Base-by-base conservation (phyloP, 2,329 filamentous ascomycete species). In the Raffaelea deltoideospora region DNA sequence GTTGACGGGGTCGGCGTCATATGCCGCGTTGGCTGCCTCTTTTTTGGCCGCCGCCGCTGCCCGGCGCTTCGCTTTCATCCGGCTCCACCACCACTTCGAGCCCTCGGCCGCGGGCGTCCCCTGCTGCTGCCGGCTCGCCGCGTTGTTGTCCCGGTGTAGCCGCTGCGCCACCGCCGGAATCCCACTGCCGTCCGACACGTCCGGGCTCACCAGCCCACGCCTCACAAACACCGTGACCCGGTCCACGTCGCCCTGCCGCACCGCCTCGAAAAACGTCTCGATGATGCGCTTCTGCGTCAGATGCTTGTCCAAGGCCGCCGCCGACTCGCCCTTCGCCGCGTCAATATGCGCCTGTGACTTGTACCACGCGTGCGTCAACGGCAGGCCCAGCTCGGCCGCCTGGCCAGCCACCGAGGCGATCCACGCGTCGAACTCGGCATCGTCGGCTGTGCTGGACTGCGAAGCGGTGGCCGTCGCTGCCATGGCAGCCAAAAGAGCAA, bases 121-220 rank as follows among this genome's bases (percentile, higher is more conserved):
- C n/a, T n/a, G n/a, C n/a, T n/a, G n/a, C n/a, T n/a, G n/a, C n/a
- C n/a, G n/a, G n/a, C n/a, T n/a, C n/a, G n/a, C n/a, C n/a, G n/a
- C n/a, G n/a, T n/a, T n/a, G n/a, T n/a, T n/a, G n/a, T n/a, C n/a
- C n/a, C n/a, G n/a, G n/a, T n/a, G n/a, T n/a, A n/a, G n/a, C n/a
- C n/a, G n/a, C n/a, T n/a, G n/a, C n/a, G n/a, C n/a, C n/a, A n/a
- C n/a, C n/a, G n/a, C n/a, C n/a, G n/a, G n/a, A n/a, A n/a, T n/a
- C n/a, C n/a, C n/a, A n/a, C n/a, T n/a, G n/a, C n/a, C n/a, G 38
- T 46, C 44, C 19, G 52, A 48, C 3, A 53, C 49, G 46, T 60
- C 57, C 5, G 59, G 59, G 13, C 56, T 58, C 34, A 62, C 50
- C 40, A 59, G 49, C 5, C 59, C 58, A 5, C 37, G 41, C 4